These are phyloP conservation scores for Microbotryomycetes sp. DNA, from an alignment of 1,284 basidiomycete species.

Conservation along the genomic window DNA sequence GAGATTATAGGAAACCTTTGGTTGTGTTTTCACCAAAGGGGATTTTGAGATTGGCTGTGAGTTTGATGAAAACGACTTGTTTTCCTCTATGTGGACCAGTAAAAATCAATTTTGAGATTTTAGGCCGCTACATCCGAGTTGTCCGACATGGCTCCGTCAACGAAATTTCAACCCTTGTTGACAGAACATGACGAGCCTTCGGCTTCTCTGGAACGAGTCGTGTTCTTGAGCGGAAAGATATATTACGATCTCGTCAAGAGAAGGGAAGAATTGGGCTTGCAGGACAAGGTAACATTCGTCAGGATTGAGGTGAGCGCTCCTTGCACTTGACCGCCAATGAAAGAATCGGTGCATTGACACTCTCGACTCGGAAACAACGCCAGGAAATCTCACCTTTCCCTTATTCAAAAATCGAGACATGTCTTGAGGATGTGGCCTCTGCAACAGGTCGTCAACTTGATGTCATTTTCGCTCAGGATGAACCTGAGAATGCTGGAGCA, in stretches of 20 bases:
- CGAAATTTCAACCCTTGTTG: constrained; percentile 65
- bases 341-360: not conserved
- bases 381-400: constrained; percentile 77
- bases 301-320: constrained; percentile 54
- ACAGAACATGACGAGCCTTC: constrained; percentile 49
- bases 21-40: constrained; percentile 77
- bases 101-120: too few species aligned
- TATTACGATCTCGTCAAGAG: constrained; percentile 77
- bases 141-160: constrained; percentile 57
- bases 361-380: not conserved
- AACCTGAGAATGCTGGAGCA: constrained; percentile 76
- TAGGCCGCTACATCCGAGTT: constrained; percentile 69
- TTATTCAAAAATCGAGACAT: constrained; percentile 51
- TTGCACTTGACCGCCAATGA: not conserved
- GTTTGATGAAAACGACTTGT: constrained; percentile 38
- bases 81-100: not conserved
- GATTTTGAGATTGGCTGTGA: constrained; percentile 65
- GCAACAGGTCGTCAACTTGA: constrained; percentile 43
- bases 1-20: constrained; percentile 78
- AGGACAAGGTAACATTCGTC: constrained; percentile 57
- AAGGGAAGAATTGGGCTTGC: constrained; percentile 51
- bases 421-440: constrained; percentile 49
- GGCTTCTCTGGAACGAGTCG: constrained; percentile 45
- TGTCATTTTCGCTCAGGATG: constrained; percentile 67
- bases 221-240: constrained; percentile 64